Conservation (phyloP, 2,329 filamentous ascomycete species). For the Periconia digitata region DNA sequence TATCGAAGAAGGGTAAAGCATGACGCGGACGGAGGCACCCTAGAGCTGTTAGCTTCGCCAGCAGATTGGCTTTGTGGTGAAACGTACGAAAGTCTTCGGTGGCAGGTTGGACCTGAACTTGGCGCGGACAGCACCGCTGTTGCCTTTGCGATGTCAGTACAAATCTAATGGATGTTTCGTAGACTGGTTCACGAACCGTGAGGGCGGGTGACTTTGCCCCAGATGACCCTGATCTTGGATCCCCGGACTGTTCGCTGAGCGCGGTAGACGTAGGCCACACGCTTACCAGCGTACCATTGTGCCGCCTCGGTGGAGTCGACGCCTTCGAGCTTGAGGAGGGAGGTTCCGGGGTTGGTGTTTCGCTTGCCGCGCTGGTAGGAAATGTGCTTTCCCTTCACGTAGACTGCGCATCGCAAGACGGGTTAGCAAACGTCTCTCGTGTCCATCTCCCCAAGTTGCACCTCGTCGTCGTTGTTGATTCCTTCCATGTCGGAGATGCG, state of each 20-base stretch:
- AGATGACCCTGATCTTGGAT: conserved; percentile 98
- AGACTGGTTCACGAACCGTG: conserved; percentile 66
- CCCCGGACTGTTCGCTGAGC: conserved; percentile 92
- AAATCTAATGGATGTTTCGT: background rate
- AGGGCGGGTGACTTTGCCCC: conserved; percentile 90
- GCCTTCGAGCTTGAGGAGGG: conserved; percentile 98
- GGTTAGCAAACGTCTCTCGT: conserved; percentile 14
- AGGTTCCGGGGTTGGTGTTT: conserved; percentile 83
- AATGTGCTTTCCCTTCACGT: conserved; percentile 82
- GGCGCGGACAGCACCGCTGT: conserved; percentile 96
- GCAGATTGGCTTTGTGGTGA: conserved; percentile 25
- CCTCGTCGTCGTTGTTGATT: background rate
- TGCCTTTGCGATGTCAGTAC: conserved; percentile 60
- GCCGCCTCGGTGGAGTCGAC: conserved; percentile 88
- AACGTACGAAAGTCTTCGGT: conserved; percentile 86
- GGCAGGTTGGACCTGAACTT: conserved; percentile 97
- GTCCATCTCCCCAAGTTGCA: background rate
- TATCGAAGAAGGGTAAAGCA: conserved; percentile 98
- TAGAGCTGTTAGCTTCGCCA: conserved; percentile 11
- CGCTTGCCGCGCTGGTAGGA: conserved; percentile 84
- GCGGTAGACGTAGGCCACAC: conserved; percentile 98
- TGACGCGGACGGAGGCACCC: conserved; percentile 80
- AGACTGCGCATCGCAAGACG: conserved; percentile 25
- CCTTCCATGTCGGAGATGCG: background rate
- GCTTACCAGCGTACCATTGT: conserved; percentile 96